Evolutionary conservation across 2,329 filamentous ascomycete species (phyloP).

Genomic region (Trichoderma aggressivum): DNA sequence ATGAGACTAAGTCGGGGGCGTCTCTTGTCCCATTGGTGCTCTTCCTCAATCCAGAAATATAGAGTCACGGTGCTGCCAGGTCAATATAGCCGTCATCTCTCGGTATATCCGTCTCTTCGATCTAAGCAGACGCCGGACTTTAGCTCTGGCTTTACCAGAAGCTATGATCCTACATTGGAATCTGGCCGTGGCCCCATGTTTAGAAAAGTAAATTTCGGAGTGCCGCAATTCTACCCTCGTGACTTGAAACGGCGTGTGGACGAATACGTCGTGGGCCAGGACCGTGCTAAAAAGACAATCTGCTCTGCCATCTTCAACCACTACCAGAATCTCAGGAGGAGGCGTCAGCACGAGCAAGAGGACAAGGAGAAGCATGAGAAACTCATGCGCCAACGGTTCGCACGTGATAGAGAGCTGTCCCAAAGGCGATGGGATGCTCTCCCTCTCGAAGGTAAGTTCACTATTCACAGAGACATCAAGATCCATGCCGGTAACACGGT

Average conservation of each 20-base stretch:
- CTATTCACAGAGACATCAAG: neutral
- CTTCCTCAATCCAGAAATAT: neutral
- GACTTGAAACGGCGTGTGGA: slow-evolving; percentile 87
- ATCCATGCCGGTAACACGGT: neutral
- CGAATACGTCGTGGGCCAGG: slow-evolving; percentile 94
- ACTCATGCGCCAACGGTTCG: slow-evolving; percentile 65
- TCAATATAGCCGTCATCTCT: slow-evolving; percentile 25
- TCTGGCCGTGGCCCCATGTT: slow-evolving; percentile 59
- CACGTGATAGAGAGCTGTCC: slow-evolving; percentile 61
- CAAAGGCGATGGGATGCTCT: slow-evolving; percentile 59
- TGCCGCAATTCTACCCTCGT: slow-evolving; percentile 61
- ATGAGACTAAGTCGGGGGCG: neutral
- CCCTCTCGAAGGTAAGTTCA: slow-evolving; percentile 69
- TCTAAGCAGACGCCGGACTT: slow-evolving; percentile 47
- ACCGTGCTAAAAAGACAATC: slow-evolving; percentile 89
- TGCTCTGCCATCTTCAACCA: slow-evolving; percentile 95
- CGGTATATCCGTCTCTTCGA: slow-evolving; percentile 24
- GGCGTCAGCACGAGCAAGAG: slow-evolving; percentile 72
- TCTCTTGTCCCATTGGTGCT: neutral
- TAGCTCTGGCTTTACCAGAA: slow-evolving; percentile 56
- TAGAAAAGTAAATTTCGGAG: slow-evolving; percentile 53
- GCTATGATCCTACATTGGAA: slow-evolving; percentile 54
- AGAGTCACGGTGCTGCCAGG: neutral
- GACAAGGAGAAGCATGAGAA: slow-evolving; percentile 59
- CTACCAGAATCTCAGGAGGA: slow-evolving; percentile 80